Evolutionary conservation across 2,329 filamentous ascomycete genomes (phyloP).

Genomic region (Aspergillus novoparasiticus): DNA sequence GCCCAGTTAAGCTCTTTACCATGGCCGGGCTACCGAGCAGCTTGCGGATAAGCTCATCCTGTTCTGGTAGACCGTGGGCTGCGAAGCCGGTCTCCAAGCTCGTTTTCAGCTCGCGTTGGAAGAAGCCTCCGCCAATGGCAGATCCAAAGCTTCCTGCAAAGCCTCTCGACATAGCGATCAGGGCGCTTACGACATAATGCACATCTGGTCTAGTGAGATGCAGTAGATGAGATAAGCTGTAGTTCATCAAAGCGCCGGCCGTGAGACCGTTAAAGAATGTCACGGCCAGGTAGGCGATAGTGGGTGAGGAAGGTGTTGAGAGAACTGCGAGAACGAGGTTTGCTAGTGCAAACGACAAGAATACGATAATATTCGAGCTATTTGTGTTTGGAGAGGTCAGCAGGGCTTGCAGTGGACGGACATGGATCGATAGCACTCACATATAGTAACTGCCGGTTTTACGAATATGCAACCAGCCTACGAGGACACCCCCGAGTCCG

Average conservation of each 20-base stretch:
- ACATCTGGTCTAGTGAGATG: constrained; percentile 68
- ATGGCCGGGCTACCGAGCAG: constrained; percentile 62
- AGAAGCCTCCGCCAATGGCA: constrained; percentile 76
- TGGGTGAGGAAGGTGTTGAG: constrained; percentile 56
- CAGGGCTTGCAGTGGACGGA: background rate
- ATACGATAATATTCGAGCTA: constrained; percentile 60
- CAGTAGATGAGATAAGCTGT: constrained; percentile 77
- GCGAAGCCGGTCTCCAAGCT: constrained; percentile 62
- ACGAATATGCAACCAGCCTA: constrained; percentile 75
- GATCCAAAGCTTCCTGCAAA: constrained; percentile 82
- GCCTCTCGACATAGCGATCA: constrained; percentile 77
- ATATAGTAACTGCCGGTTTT: constrained; percentile 73
- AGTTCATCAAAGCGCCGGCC: constrained; percentile 75
- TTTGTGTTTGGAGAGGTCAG: background rate
- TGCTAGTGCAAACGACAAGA: constrained; percentile 63
- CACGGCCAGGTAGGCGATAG: constrained; percentile 58
- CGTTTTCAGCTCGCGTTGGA: constrained; percentile 62
- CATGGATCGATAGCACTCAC: constrained; percentile 25
- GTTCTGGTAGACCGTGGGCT: constrained; percentile 42
- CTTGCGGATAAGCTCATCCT: constrained; percentile 52
- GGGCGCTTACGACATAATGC: constrained; percentile 74
- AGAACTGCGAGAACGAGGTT: constrained; percentile 60
- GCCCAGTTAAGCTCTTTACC: constrained; percentile 52
- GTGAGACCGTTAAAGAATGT: constrained; percentile 72
- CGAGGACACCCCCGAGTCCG: constrained; percentile 70